Percentiles rank a stretch among this genome's conserved stretches.
Conservation (phyloP, 2,329 filamentous ascomycete species). For the Microthyrium microscopicum region DNA sequence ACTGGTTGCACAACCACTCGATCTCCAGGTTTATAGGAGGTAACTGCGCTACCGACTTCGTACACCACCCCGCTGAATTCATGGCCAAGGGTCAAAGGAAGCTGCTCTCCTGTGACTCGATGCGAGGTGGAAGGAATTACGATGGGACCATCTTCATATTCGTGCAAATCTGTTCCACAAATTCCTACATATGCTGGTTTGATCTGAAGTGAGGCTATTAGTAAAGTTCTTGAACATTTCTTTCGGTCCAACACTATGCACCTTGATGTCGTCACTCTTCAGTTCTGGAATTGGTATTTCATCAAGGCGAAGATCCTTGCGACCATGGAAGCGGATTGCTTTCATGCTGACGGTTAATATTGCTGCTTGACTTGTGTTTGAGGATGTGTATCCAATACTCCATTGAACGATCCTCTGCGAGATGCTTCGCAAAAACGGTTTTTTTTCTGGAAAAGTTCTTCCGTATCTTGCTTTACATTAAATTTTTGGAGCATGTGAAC, state of each 20-base stretch:
- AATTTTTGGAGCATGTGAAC: too few species aligned
- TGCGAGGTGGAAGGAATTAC: constrained; percentile 35
- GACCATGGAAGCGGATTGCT: constrained; percentile 29
- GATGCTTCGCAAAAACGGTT: too few species aligned
- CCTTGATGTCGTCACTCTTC: constrained; percentile 25
- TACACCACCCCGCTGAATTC: constrained; percentile 36
- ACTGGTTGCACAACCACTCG: constrained; percentile 54
- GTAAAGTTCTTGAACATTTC: constrained; percentile 9
- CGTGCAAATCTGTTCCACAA: constrained; percentile 29
- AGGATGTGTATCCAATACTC: neutral
- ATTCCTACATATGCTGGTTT: constrained; percentile 26
- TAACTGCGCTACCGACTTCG: constrained; percentile 26
- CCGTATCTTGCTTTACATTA: too few species aligned
- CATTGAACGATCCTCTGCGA: too few species aligned
- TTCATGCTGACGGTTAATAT: constrained; percentile 28
- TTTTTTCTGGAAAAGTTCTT: too few species aligned
- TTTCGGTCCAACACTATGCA: constrained; percentile 4
- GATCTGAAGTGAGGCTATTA: constrained; percentile 11
- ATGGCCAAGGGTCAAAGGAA: constrained; percentile 28
- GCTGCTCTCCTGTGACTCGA: constrained; percentile 34
- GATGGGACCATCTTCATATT: constrained; percentile 31
- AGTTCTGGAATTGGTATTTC: constrained; percentile 24
- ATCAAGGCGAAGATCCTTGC: constrained; percentile 27
- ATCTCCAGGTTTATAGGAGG: constrained; percentile 26
- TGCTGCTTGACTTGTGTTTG: neutral